Base-by-base conservation (phyloP, 2,329 filamentous ascomycete genomes). In the Penicillium vulpinum region DNA sequence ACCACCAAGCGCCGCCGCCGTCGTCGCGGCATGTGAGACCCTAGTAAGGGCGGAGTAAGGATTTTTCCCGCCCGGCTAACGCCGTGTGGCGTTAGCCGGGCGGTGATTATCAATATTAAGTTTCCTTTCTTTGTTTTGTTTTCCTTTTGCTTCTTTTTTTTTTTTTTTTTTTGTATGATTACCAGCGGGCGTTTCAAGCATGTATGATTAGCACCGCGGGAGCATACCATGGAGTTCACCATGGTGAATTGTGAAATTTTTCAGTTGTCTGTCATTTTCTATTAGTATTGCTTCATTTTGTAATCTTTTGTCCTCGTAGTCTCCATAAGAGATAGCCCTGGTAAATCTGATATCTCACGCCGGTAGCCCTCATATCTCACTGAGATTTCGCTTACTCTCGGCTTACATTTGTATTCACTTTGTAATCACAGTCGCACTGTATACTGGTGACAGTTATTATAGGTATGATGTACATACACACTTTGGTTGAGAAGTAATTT, bases 171-270 rank as follows among this genome's bases (percentile, higher is more conserved):
- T 31, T 44, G 39, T 55, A 51, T 44, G 15, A 51, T 55, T 39
- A 44, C 28, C n/a, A 54, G 44, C 44, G 35, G 21, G 51, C 51
- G 51, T 54, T 48, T 15, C 35, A 49, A 39, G 51, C 51, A 48
- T 54, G 44, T 54, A 33, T 49, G 15, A 54, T 54, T 54, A 54
- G 18, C 43, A 40, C 15, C 21, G 43, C 35, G 10, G 46, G 47
- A 43, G 46, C 53, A 56, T 56, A 21, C 39, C 24, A 56, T 44
- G 46, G 53, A 51, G 46, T 56, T 39, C 5, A 33, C 43, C 43
- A 54, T 54, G 35, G 44, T 35, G 15, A 33, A 46, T 24, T 45
- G n/a, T 45, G 39, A 45, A 16, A 22, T 36, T 45, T 28, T 36
- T 26, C 11, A 21, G 11, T 33, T 51, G 26, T 21, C 24, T 43